Base-by-base conservation (phyloP, 208 protist species). In the Zelonia costaricensis region DNA sequence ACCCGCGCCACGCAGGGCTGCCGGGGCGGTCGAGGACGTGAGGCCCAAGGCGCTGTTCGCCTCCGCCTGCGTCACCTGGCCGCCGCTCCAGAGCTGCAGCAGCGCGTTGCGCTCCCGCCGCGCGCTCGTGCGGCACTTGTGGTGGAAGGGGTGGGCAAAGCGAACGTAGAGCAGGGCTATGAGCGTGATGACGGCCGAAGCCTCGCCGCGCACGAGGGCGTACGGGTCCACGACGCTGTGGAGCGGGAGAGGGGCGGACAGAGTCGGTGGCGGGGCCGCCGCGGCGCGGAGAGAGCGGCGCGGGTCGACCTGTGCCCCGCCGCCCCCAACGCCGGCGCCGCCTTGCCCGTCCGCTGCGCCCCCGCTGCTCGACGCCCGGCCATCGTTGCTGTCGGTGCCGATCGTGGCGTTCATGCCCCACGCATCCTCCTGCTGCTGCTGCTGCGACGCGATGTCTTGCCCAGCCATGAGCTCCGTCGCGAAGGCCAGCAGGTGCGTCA, bases 61-160 rank as follows among this genome's bases (percentile, higher is more conserved):
- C 56, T 61, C 47, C 39, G 54, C 44, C 25, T 68, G 38, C 4
- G 60, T 49, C 7, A 52, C 51, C 33, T 56, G 44, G 18, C 88
- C 86, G 47, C 65, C 69, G 46, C 85, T 91, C 57, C 92, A 86
- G 4, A 94, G 74, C 12, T 84, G 68, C 28, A 93, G 56, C 54
- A 96, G 84, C 23, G 79, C 76, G 5, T 69, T 82, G 0, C 69
- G 54, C 62, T 96, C 90, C 35, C 85, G 52, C 56, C 38, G 35
- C n/a, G 87, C 86, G 67, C 77, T 82, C 46, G 84, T 73, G 18
- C 62, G 74, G 30, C 75, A 78, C 59, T 96, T 96, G 73, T 96
- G 90, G 59, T 96, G 87, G 66, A 96, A 96, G 10, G 90, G 85
- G 53, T 96, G 87, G 8, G 90, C 47, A 51, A 96, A 96, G 49